phyloP scores from a whole-genome alignment of 768 basidiomycete species.

The Rhizopogon roseolus region DNA sequence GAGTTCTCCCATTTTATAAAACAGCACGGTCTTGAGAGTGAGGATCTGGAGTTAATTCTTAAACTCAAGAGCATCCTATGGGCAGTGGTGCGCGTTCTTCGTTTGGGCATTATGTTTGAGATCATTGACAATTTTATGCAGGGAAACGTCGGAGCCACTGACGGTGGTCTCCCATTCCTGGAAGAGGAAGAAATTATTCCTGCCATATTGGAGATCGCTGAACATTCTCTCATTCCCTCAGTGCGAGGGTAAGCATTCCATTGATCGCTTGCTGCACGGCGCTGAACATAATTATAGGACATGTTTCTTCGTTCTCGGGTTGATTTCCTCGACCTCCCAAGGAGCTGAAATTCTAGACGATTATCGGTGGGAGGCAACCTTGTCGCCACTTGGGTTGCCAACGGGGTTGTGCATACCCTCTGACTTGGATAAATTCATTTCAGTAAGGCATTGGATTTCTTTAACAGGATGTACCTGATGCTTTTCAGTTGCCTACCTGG shows the following conservation, averaged over 20 bases:
- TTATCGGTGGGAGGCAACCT: conserved; percentile 88
- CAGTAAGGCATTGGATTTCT: conserved; percentile 43
- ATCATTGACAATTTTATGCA: conserved; percentile 24
- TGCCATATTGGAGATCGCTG: conserved; percentile 85
- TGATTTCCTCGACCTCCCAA: conserved; percentile 87
- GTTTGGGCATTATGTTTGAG: neutral
- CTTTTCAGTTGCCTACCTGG: conserved; percentile 70
- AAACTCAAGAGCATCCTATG: conserved; percentile 94
- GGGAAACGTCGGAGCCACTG: conserved; percentile 92
- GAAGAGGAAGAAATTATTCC: conserved; percentile 96
- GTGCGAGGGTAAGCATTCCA: conserved; percentile 76
- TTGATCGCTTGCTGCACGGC: neutral
- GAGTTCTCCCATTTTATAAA: conserved; percentile 91
- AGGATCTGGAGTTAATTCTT: conserved; percentile 78
- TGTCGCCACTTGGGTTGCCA: conserved; percentile 78
- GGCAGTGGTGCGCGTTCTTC: conserved; percentile 73
- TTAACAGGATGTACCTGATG: conserved; percentile 2
- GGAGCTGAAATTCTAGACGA: conserved; percentile 94
- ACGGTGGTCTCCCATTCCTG: conserved; percentile 88
- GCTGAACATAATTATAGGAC: conserved; percentile 52
- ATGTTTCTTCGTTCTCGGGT: conserved; percentile 91
- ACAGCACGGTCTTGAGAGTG: conserved; percentile 78
- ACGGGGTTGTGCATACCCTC: conserved; percentile 89
- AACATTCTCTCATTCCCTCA: conserved; percentile 83
- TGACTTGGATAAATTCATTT: conserved; percentile 77